Conservation (phyloP, 805 yeast genomes). For the Metschnikowia similis region DNA sequence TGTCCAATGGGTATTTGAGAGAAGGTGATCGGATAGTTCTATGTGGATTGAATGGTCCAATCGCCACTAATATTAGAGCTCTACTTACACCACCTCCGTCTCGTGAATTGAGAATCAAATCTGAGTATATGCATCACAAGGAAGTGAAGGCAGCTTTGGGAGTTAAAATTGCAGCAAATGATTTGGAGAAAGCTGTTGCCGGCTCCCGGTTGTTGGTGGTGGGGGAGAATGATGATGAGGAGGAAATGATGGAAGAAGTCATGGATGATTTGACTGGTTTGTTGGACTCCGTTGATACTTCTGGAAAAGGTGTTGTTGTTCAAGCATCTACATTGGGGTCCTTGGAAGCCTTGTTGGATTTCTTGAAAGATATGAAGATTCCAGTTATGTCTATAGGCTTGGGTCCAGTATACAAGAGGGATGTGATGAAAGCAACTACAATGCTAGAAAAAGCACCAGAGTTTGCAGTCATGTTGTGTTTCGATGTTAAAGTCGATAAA, state of each 20-base stretch:
- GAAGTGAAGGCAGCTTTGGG: constrained; percentile 99
- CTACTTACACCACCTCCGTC: constrained; percentile 96
- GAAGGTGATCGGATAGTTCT: constrained; percentile 95
- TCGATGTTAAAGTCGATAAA: constrained; percentile 94
- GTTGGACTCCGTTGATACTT: constrained; percentile 88
- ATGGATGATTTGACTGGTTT: constrained; percentile 97
- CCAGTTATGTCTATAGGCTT: constrained; percentile 98
- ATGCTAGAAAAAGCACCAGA: constrained; percentile 97
- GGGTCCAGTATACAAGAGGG: constrained; percentile 98
- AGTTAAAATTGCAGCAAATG: constrained; percentile 97
- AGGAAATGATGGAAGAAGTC: constrained; percentile 93
- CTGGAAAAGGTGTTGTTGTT: constrained; percentile 96
- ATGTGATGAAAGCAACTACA: constrained; percentile 94
- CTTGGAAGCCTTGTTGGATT: constrained; percentile 91
- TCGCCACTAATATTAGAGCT: constrained; percentile 94
- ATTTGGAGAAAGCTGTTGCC: constrained; percentile 97
- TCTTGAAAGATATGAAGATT: constrained; percentile 96
- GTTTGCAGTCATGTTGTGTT: constrained; percentile 95
- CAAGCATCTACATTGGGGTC: constrained; percentile 99
- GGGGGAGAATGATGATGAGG: constrained; percentile 97
- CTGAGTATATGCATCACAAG: constrained; percentile 95
- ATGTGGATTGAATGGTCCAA: constrained; percentile 98
- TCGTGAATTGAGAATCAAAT: constrained; percentile 91
- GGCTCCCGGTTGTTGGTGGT: constrained; percentile 95
- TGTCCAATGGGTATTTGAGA: constrained; percentile 90